phyloP scores from a whole-genome alignment of 768 basidiomycete genomes.

The Leucosporidium scottii region DNA sequence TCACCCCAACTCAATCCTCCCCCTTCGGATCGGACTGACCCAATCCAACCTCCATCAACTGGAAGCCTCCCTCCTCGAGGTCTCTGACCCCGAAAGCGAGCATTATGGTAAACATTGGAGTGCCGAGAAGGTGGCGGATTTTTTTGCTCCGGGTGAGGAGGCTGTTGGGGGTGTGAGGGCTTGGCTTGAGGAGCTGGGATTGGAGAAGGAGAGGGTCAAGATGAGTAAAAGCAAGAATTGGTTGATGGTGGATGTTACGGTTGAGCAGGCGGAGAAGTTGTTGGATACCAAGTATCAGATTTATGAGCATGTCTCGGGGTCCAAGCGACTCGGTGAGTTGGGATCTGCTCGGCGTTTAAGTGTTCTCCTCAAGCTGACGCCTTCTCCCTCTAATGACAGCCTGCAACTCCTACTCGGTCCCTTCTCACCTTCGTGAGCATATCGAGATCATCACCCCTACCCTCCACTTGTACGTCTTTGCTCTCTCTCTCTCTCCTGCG shows the following conservation, averaged over 20 bases:
- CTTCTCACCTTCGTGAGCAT: background rate
- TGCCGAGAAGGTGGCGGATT: background rate
- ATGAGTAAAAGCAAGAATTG: background rate
- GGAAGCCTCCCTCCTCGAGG: background rate
- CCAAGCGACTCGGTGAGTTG: background rate
- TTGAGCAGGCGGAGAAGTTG: background rate
- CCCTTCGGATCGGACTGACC: background rate
- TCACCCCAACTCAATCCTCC: background rate
- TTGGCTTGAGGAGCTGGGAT: background rate
- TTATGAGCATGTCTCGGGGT: background rate
- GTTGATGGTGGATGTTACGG: background rate
- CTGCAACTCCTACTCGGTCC: background rate
- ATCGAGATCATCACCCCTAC: background rate
- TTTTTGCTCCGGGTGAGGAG: background rate
- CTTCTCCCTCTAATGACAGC: background rate
- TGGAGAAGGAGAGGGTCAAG: background rate
- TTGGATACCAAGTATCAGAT: background rate
- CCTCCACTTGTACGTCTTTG: background rate
- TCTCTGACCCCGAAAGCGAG: background rate
- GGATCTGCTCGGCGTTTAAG: too few species aligned
- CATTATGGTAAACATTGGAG: background rate
- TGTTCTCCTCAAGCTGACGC: background rate
- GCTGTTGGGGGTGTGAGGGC: background rate
- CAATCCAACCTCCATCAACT: too few species aligned
- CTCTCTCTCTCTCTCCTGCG: background rate